phyloP scores from a whole-genome alignment of 1,284 basidiomycete species.

The Rhodotorula sp. region DNA sequence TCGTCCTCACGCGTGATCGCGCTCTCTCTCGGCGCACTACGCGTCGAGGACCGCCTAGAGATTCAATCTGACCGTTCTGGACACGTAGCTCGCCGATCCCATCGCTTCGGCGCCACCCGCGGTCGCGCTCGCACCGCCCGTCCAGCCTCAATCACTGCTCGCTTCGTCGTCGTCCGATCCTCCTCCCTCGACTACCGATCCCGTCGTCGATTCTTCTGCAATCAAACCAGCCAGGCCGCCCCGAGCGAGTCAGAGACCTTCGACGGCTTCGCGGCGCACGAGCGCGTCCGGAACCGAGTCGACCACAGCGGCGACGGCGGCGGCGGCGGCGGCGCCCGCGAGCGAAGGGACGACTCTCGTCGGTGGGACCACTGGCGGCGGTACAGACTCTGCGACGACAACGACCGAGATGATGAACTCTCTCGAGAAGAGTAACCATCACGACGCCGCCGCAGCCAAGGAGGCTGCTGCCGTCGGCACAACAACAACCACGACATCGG shows the following conservation, averaged over 20 bases:
- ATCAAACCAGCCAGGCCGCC: slow-evolving; percentile 18
- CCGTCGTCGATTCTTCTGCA: no score
- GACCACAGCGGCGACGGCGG: neutral
- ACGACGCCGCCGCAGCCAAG: slow-evolving; percentile 2
- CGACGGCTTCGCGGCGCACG: slow-evolving; percentile 7
- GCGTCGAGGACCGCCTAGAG: neutral
- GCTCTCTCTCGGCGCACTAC: neutral
- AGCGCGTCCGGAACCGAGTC: neutral
- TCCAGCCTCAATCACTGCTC: neutral
- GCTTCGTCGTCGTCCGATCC: neutral
- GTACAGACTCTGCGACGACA: neutral
- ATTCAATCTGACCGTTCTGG: neutral
- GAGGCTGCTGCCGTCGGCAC: neutral
- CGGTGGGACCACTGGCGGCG: neutral
- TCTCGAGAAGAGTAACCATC: slow-evolving; percentile 4
- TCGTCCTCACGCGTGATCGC: neutral
- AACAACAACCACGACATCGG: no score
- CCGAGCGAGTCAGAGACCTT: slow-evolving; percentile 19
- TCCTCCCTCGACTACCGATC: neutral
- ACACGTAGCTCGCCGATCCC: neutral
- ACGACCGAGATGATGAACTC: neutral
- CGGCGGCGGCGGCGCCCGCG: neutral
- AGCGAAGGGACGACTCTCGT: neutral
- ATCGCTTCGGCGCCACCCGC: neutral
- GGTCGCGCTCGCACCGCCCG: slow-evolving; percentile 8